Conservation (phyloP, 768 basidiomycete genomes). For the Hericium rajendrae region DNA sequence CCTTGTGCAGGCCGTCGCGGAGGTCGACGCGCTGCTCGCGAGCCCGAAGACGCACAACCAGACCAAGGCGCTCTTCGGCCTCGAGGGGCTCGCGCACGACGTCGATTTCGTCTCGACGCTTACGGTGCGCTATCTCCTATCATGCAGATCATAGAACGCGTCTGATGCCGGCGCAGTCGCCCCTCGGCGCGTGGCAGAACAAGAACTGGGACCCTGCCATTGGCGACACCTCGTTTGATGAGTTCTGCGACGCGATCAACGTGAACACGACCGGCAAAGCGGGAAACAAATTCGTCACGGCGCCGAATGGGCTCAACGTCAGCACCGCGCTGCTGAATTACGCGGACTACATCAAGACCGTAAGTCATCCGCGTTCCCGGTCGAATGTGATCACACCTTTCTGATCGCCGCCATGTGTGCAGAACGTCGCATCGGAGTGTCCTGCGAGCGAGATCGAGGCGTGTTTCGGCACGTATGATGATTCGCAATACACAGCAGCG, state of each 20-base stretch:
- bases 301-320: slow-evolving; percentile 20
- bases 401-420: not conserved
- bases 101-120: slow-evolving; percentile 72
- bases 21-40: slow-evolving; percentile 55
- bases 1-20: slow-evolving; percentile 46
- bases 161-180: slow-evolving; percentile 28
- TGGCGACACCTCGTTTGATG: slow-evolving; percentile 14
- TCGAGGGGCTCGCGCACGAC: slow-evolving; percentile 55
- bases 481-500: slow-evolving; percentile 47
- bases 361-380: slow-evolving; percentile 22
- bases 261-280: slow-evolving; percentile 3
- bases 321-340: slow-evolving; percentile 63
- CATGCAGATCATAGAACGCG: not conserved
- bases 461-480: slow-evolving; percentile 85
- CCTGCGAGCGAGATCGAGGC: slow-evolving; percentile 35
- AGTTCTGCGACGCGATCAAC: slow-evolving; percentile 18
- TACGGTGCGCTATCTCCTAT: slow-evolving; percentile 30
- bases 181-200: slow-evolving; percentile 70
- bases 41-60: slow-evolving; percentile 33
- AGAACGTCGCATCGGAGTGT: slow-evolving; percentile 14
- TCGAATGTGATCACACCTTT: not conserved
- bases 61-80: slow-evolving; percentile 73
- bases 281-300: not conserved
- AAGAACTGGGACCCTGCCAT: slow-evolving; percentile 31
- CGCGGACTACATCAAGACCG: slow-evolving; percentile 67